phyloP scores from a whole-genome alignment of 129 eudicot species.

The Logfia minima region DNA sequence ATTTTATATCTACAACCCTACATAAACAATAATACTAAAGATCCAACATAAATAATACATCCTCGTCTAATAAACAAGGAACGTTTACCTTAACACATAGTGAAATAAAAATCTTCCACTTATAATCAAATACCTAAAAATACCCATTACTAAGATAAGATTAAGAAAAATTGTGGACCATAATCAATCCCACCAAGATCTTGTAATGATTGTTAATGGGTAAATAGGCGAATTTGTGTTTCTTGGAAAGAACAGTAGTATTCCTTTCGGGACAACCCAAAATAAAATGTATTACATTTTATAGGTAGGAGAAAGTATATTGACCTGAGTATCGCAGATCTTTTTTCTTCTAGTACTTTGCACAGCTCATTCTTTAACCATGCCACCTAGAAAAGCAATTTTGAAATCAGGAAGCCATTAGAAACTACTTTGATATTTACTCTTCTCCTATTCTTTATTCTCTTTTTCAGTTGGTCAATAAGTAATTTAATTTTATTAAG shows the following conservation, averaged over 20 bases:
- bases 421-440: not conserved
- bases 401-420: not conserved
- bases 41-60: not conserved
- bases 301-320: not conserved
- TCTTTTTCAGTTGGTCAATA: not conserved
- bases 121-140: not conserved
- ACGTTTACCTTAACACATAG: not conserved
- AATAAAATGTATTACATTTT: not conserved
- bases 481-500: not conserved
- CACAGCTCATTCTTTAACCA: conserved; percentile 86
- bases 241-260: not conserved
- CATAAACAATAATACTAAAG: not conserved
- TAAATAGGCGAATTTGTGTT: not conserved
- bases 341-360: conserved; percentile 85
- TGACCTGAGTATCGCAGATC: conserved; percentile 84
- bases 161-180: not conserved
- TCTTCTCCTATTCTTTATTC: not conserved
- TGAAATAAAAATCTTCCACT: not conserved
- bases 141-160: not conserved
- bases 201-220: conserved; percentile 5
- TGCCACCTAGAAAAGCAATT: conserved; percentile 58
- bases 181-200: conserved; percentile 3
- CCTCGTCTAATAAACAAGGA: not conserved
- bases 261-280: conserved; percentile 7
- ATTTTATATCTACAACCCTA: not conserved